Conservation (phyloP, 2,329 filamentous ascomycete species). For the Aspergillus ochraceus region DNA sequence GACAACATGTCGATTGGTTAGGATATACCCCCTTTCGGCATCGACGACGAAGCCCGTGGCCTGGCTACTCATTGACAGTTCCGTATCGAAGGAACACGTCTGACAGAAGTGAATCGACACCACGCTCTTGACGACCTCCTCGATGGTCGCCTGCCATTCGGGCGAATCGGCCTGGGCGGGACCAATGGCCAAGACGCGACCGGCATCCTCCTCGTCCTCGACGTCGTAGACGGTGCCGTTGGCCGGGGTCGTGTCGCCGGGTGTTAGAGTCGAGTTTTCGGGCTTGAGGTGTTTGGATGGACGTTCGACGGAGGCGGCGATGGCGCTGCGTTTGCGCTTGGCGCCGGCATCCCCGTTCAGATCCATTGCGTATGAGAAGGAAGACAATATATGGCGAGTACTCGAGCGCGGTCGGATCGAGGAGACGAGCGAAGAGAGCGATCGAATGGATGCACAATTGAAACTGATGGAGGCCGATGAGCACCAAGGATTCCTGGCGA, state of each 20-base stretch:
- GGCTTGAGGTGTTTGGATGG: conserved; percentile 57
- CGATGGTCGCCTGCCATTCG: conserved; percentile 95
- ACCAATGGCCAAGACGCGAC: conserved; percentile 45
- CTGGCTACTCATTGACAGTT: conserved; percentile 87
- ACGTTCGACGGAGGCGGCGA: conserved; percentile 50
- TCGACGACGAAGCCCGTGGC: conserved; percentile 98
- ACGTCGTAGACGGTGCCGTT: conserved; percentile 48
- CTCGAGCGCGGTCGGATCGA: conserved; percentile 7
- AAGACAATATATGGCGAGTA: conserved; percentile 9
- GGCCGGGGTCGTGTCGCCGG: conserved; percentile 43
- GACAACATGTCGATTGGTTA: conserved; percentile 91
- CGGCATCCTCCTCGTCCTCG: conserved; percentile 48
- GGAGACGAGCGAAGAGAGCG: conserved; percentile 10
- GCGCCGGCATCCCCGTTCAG: conserved; percentile 49
- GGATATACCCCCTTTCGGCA: conserved; percentile 83
- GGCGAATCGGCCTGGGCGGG: conserved; percentile 63
- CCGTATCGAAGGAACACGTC: conserved; percentile 97
- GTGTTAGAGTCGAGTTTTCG: conserved; percentile 42
- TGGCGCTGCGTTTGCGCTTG: conserved; percentile 58
- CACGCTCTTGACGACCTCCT: conserved; percentile 89
- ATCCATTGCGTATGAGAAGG: conserved; percentile 42
- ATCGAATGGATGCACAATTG: conserved; percentile 14
- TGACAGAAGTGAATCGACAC: conserved; percentile 99
- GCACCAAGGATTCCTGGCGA: background rate
- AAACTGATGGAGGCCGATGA: conserved; percentile 6